These are phyloP conservation scores for Cercospora sp. DNA, from an alignment of 2,329 filamentous ascomycete species.

Conservation along the genomic window DNA sequence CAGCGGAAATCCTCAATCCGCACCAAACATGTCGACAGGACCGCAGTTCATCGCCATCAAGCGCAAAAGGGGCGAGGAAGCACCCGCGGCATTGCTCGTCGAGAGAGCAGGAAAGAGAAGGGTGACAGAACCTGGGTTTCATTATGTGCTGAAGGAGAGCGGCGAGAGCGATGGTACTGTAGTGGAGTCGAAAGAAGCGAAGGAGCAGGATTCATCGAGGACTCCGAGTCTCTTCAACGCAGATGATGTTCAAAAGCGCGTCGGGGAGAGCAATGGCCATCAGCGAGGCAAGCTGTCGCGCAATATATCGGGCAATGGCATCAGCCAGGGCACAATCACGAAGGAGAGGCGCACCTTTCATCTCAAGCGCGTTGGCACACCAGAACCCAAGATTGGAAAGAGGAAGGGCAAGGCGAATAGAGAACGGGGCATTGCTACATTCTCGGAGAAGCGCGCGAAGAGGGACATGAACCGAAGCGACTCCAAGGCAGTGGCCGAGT, in stretches of 20 bases:
- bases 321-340: slow-evolving; percentile 10
- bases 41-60: slow-evolving; percentile 34
- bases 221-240: slow-evolving; percentile 14
- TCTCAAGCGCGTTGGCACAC: slow-evolving; percentile 24
- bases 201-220: slow-evolving; percentile 3
- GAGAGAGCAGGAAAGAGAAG: slow-evolving; percentile 32
- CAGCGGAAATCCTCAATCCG: neutral
- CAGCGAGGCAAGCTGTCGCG: slow-evolving; percentile 15
- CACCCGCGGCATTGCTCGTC: slow-evolving; percentile 33
- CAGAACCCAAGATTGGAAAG: slow-evolving; percentile 20
- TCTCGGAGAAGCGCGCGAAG: slow-evolving; percentile 30
- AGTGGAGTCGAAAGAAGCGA: slow-evolving; percentile 13
- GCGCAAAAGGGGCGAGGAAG: slow-evolving; percentile 33
- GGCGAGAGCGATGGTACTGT: neutral
- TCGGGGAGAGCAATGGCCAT: neutral
- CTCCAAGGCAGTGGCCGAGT: slow-evolving; percentile 10
- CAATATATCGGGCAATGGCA: slow-evolving; percentile 20
- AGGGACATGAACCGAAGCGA: slow-evolving; percentile 20
- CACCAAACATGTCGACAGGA: slow-evolving; percentile 23
- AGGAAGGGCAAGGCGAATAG: slow-evolving; percentile 25
- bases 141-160: slow-evolving; percentile 25
- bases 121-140: slow-evolving; percentile 14
- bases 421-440: slow-evolving; percentile 31
- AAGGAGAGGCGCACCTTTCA: slow-evolving; percentile 29
- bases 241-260: slow-evolving; percentile 10